Evolutionary conservation across 177 flowering plant species (phyloP), one percentile per base, ranked within the genome.

Genomic region (Tripterygium wilfordii): DNA sequence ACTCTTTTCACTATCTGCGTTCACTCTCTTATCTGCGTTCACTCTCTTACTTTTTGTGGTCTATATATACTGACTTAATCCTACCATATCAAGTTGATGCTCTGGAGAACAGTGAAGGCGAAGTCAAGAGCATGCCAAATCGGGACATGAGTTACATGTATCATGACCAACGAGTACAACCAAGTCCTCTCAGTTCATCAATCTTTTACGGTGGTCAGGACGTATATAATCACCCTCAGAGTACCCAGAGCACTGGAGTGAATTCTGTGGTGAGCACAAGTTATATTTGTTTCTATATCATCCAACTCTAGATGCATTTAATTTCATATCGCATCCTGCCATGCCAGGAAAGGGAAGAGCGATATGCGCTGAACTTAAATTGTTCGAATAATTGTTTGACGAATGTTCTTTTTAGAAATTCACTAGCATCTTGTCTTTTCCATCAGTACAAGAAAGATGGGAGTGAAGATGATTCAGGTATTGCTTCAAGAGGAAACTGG

Each of bases 401-500:
- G n/a, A n/a, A n/a, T n/a, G n/a, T n/a, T n/a, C n/a, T n/a, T n/a
- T n/a, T n/a, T n/a, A n/a, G n/a, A n/a, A n/a, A n/a, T n/a, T n/a
- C n/a, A n/a, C n/a, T n/a, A n/a, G 33, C 33, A 30, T 30, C 21
- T 4, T 26, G 3, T 18, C 13, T 36, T 15, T 8, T 23, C 25
- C 43, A n/a, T 35, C 56, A 71, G 77, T 24, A 32, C 38, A 64
- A 59, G 50, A 66, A 63, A 38, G 75, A 68, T 48, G 61, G 58
- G 6, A 73, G 63, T 36, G 83, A 78, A 51, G 88, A 78, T 69
- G 84, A 79, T 49, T 51, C 84, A 0, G 72, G 64, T 45, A 40
- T 67, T 62, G 83, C 83, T 53, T 77, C 78, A 0, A 75, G 92
- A 57, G 92, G 92, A 48, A 79, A 83, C 44, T 83, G 87, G 87